Evolutionary conservation across 805 yeast genomes (phyloP), one percentile per base, ranked within the genome.

Genomic region (Candida vartiovaarae): DNA sequence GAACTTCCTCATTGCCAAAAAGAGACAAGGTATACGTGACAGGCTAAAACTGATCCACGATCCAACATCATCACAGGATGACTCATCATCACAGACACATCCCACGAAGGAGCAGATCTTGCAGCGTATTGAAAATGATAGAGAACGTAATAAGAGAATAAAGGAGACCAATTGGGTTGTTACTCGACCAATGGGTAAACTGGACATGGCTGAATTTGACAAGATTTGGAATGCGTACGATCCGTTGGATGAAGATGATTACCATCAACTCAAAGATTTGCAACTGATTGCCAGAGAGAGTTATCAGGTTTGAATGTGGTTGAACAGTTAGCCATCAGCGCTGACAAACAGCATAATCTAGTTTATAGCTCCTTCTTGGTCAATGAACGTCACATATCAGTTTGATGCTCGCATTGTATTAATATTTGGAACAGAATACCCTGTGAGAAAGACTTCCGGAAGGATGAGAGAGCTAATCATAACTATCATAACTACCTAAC

Each of bases 91-190:
- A 7, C 25, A 15, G 25, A 24, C 30, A n/a, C 8, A 39, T 7
- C 49, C 67, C 27, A 53, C 70, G 1, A 58, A 57, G 31, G 72
- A 78, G 38, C 87, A 82, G 51, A 78, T 85, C 15, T 59, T 88
- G 15, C 72, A 77, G 32, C 68, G 98, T 47, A 88, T 91, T 82
- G 97, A 91, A 59, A 90, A 83, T 49, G 98, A 91, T 60, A 70
- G 99, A 52, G 99, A 91, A 60, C 70, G 95, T 45, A 89, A 87
- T 56, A 91, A 91, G 59, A 74, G 85, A 50, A 75, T 84, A 10
- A 88, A 90, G 53, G 97, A 91, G 55, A 76, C 74, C 8, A 68
- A 80, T 24, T 88, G 96, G 95, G 73, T 80, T 8, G 78, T 83
- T 1, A 71, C 70, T 30, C 63, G 85, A 46, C 68, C 72, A 1